Conservation (phyloP, 306 rosid species). For the Geum urbanum region DNA sequence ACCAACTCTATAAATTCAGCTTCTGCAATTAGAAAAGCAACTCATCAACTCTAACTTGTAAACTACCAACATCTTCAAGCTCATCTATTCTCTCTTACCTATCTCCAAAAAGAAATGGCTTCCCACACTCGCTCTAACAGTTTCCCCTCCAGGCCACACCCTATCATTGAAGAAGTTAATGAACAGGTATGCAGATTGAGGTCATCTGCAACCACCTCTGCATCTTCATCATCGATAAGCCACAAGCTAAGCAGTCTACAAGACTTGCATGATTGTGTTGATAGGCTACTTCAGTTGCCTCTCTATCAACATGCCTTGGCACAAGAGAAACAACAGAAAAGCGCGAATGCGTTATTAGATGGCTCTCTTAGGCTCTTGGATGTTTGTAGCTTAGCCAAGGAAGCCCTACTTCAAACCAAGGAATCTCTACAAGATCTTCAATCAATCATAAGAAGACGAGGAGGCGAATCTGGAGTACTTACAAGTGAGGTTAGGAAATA, state of each 20-base stretch:
- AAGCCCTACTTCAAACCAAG: not conserved
- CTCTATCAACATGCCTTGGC: slow-evolving; percentile 28
- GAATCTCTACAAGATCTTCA: not conserved
- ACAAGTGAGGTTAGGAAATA: slow-evolving; percentile 17
- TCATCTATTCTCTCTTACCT: not conserved
- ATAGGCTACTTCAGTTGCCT: slow-evolving; percentile 32
- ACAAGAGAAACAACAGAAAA: slow-evolving; percentile 22
- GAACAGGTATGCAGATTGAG: slow-evolving; percentile 28
- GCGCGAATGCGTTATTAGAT: slow-evolving; percentile 31
- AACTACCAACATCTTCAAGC: not conserved
- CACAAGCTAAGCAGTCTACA: slow-evolving; percentile 32
- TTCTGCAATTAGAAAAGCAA: not conserved
- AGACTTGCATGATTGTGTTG: slow-evolving; percentile 36
- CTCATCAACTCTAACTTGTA: slow-evolving; percentile 3
- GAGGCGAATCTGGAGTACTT: not conserved
- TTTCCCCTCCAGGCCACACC: slow-evolving; percentile 42
- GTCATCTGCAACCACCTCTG: slow-evolving; percentile 19
- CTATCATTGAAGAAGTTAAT: slow-evolving; percentile 22
- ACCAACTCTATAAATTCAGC: slow-evolving; percentile 1
- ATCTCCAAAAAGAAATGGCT: slow-evolving; percentile 19
- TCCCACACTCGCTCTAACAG: slow-evolving; percentile 36
- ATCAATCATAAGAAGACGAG: not conserved
- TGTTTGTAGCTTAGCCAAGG: slow-evolving; percentile 17
- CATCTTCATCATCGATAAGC: slow-evolving; percentile 22
- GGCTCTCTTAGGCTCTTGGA: slow-evolving; percentile 37